Percentiles rank a stretch among this genome's conserved stretches.
These are phyloP conservation scores for Zygoascus flipseniorum DNA, from an alignment of 805 yeast species.

Conservation along the genomic window DNA sequence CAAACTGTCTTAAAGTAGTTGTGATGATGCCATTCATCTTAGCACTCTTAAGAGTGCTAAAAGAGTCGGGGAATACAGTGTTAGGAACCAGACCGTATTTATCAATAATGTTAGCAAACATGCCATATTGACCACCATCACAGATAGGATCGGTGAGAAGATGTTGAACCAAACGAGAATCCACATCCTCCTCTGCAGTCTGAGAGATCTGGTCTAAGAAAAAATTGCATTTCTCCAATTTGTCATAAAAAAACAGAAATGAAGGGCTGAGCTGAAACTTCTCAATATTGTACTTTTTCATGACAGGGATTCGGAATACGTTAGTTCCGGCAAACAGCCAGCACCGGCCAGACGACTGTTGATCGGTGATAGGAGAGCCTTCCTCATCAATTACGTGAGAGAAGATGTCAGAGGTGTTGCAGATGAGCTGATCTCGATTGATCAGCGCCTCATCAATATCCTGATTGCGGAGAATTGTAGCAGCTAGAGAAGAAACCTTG, in stretches of 20 bases:
- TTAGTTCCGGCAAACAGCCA: slow-evolving; percentile 86
- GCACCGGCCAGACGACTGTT: slow-evolving; percentile 71
- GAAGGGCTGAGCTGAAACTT: slow-evolving; percentile 70
- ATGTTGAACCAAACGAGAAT: slow-evolving; percentile 61
- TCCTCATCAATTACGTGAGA: slow-evolving; percentile 38
- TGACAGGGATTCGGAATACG: slow-evolving; percentile 54
- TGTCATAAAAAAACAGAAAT: slow-evolving; percentile 75
- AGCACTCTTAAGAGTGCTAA: slow-evolving; percentile 42
- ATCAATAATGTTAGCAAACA: slow-evolving; percentile 66
- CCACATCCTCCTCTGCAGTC: slow-evolving; percentile 57
- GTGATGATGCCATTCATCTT: slow-evolving; percentile 54
- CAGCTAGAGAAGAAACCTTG: slow-evolving; percentile 23
- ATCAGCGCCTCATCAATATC: slow-evolving; percentile 22
- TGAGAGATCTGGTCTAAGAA: slow-evolving; percentile 70
- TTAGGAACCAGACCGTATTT: slow-evolving; percentile 81
- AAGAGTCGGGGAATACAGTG: slow-evolving; percentile 61
- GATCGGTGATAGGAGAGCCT: slow-evolving; percentile 64
- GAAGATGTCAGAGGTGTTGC: slow-evolving; percentile 28
- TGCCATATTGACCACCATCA: slow-evolving; percentile 87
- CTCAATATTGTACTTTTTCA: slow-evolving; percentile 53
- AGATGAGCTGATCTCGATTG: slow-evolving; percentile 20
- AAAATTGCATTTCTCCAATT: slow-evolving; percentile 74
- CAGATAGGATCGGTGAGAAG: slow-evolving; percentile 56
- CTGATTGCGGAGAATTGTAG: slow-evolving; percentile 25
- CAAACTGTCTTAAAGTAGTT: slow-evolving; percentile 70